Evolutionary conservation across 2,329 filamentous ascomycete species (phyloP), one percentile per base, ranked within the genome.

Genomic region (Shiraia sp.): DNA sequence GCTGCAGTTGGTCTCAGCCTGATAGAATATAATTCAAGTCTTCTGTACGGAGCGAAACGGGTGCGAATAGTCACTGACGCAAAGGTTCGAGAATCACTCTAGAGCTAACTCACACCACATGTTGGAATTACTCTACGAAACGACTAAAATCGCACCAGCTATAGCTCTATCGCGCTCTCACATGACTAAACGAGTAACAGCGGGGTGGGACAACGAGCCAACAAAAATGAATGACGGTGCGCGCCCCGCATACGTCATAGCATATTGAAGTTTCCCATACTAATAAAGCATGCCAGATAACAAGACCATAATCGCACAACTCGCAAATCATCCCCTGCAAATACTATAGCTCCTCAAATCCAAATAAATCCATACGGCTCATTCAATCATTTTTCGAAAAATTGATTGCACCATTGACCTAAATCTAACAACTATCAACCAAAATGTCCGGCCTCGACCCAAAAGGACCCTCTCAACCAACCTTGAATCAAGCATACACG

Each of bases 401-500:
- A 6, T 31, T 10, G 4, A 14, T 16, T 31, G 26, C 25, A 41
- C 25, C 32, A 42, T 36, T 39, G n/a, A n/a, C n/a, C n/a, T n/a
- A n/a, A n/a, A n/a, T n/a, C n/a, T n/a, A n/a, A n/a, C n/a, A n/a
- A n/a, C n/a, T n/a, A n/a, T n/a, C n/a, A n/a, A n/a, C n/a, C 32
- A 61, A 25, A 16, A 74, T 71, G 65, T 68, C 69, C 23, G 67
- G 55, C 38, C 65, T 73, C 49, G 59, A 70, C 45, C 71, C 72
- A 35, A 59, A 56, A 26, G 71, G 66, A 25, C 66, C 70, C 19
- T 70, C 72, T 19, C 75, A 78, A 53, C 75, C 75, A 13, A 63
- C 66, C 33, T 61, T 65, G 22, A 39, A 68, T 45, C 63, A 74
- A 53, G 74, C 71, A 38, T 78, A 78, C 69, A 68, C 68, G 10